phyloP scores from a whole-genome alignment of 768 basidiomycete species.

The Coprinopsis cinerea region DNA sequence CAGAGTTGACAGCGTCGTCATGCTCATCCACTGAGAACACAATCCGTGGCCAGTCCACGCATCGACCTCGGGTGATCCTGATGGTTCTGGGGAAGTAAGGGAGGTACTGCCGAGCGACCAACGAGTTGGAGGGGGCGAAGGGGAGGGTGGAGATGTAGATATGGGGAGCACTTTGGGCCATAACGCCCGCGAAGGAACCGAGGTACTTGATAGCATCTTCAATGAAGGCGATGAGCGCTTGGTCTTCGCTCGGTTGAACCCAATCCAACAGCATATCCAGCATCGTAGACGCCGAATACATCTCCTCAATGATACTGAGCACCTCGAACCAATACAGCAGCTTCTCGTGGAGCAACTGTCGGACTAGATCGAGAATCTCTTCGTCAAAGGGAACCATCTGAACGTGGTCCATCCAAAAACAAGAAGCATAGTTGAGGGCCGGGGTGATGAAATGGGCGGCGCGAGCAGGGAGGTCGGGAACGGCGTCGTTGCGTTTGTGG shows the following conservation, averaged over 20 bases:
- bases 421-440: conserved; percentile 24
- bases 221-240: conserved; percentile 12
- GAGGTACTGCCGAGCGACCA: conserved; percentile 13
- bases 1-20: conserved; percentile 8
- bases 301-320: conserved; percentile 19
- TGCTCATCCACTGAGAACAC: conserved; percentile 11
- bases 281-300: conserved; percentile 6
- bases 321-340: conserved; percentile 29
- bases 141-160: conserved; percentile 25
- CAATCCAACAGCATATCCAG: conserved; percentile 6
- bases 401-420: conserved; percentile 27
- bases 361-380: conserved; percentile 12
- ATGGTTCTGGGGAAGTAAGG: conserved; percentile 11
- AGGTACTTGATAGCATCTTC: conserved; percentile 18
- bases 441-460: conserved; percentile 18
- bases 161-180: conserved; percentile 19
- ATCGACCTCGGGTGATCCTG: conserved; percentile 9
- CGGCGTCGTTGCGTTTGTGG: conserved; percentile 21
- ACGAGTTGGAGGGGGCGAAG: conserved; percentile 18
- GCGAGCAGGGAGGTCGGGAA: conserved; percentile 17
- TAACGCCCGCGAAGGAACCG: conserved; percentile 13
- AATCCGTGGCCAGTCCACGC: conserved; percentile 15
- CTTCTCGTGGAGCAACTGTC: conserved; percentile 17
- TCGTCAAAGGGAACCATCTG: not conserved
- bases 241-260: conserved; percentile 13